Evolutionary conservation across 2,329 filamentous ascomycete species (phyloP).

Genomic region (Lasiodiplodia gonubiensis): DNA sequence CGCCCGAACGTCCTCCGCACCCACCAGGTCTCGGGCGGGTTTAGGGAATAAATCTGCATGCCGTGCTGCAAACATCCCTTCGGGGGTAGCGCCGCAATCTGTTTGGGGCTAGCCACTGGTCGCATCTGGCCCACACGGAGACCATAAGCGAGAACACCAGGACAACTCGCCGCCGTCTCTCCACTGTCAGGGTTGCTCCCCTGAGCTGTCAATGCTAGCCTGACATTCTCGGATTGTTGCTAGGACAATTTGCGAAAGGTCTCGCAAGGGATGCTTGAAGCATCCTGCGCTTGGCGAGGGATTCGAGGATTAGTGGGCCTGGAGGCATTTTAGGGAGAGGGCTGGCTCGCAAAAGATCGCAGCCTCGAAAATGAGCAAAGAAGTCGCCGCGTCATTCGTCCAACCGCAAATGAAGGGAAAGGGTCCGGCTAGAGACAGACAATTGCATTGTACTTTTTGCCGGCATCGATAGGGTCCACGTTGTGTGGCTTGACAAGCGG

Average conservation of each 20-base stretch:
- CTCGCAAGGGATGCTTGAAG: background rate
- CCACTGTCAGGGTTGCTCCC: background rate
- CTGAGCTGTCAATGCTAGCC: background rate
- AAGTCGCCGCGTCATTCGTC: background rate
- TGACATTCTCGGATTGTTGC: background rate
- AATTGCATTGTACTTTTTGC: background rate
- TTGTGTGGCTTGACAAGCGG: slow-evolving; percentile 5
- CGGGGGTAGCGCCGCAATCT: background rate
- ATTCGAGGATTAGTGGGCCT: background rate
- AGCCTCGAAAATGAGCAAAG: background rate
- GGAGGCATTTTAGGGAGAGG: background rate
- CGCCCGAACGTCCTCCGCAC: slow-evolving; percentile 14
- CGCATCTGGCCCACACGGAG: background rate
- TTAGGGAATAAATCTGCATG: background rate
- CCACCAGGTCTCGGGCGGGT: background rate
- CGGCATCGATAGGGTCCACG: background rate
- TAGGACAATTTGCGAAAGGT: background rate
- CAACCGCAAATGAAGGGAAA: background rate
- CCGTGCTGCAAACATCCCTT: background rate
- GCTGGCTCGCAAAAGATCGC: background rate
- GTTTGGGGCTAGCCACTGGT: background rate
- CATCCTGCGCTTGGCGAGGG: background rate
- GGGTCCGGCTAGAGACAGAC: background rate
- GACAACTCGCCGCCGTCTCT: background rate
- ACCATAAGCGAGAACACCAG: background rate